Evolutionary conservation across 208 protist genomes (phyloP).

Genomic region (Acanthamoeba lugdunensis): DNA sequence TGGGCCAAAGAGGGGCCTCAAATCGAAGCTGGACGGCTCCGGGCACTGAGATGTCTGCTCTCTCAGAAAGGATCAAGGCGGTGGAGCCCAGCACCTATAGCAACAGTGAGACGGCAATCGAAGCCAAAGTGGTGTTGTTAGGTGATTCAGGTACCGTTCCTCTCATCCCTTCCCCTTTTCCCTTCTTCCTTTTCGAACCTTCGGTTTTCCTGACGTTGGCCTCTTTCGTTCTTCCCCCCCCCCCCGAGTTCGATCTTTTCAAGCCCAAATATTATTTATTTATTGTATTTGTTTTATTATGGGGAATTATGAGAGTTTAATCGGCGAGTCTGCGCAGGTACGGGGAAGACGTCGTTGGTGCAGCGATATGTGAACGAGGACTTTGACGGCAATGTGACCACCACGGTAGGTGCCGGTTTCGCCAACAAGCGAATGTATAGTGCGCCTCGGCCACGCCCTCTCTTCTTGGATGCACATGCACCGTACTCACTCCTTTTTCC

Average conservation of each 20-base stretch:
- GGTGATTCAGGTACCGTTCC: neutral
- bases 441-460: neutral
- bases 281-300: neutral
- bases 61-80: constrained; percentile 8
- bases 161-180: neutral
- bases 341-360: constrained; percentile 51
- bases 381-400: neutral
- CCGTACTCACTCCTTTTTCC: neutral
- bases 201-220: too few species aligned
- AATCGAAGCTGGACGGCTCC: neutral
- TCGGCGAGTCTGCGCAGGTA: neutral
- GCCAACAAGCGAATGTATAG: constrained; percentile 64
- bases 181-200: neutral
- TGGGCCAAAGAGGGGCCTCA: neutral
- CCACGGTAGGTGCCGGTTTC: constrained; percentile 41
- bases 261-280: too few species aligned
- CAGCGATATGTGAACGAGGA: constrained; percentile 52
- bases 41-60: constrained; percentile 3
- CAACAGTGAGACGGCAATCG: constrained; percentile 14
- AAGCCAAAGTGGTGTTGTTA: constrained; percentile 56
- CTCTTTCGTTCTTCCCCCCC: too few species aligned
- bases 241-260: too few species aligned
- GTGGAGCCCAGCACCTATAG: constrained; percentile 31
- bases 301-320: too few species aligned
- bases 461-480: neutral